Percentiles rank a stretch among this genome's conserved stretches.
phyloP scores from a whole-genome alignment of 1,284 basidiomycete genomes.

The Trametes polyzona region DNA sequence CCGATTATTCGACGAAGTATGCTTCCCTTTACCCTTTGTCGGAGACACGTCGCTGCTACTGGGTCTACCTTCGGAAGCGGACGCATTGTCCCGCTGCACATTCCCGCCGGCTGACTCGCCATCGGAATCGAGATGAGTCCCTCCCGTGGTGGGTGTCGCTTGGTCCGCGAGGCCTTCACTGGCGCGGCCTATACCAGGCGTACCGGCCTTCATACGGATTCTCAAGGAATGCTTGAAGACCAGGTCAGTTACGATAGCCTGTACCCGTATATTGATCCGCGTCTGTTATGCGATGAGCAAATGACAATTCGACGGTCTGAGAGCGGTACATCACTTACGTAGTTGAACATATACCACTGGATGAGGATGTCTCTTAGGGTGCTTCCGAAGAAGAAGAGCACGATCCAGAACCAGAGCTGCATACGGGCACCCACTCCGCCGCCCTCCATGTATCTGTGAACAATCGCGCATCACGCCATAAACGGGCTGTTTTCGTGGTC shows the following conservation, averaged over 20 bases:
- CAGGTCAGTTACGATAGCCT: constrained; percentile 59
- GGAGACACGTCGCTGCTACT: too few relatives aligned
- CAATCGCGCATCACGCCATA: too few relatives aligned
- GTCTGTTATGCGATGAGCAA: constrained; percentile 24
- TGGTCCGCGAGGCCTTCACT: not conserved
- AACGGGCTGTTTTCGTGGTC: too few relatives aligned
- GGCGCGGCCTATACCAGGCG: too few relatives aligned
- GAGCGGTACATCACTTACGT: constrained; percentile 11
- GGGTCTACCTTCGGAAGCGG: too few relatives aligned
- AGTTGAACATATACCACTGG: constrained; percentile 45
- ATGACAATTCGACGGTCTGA: not conserved
- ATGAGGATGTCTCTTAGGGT: constrained; percentile 42
- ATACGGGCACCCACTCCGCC: constrained; percentile 38
- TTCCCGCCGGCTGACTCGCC: constrained; percentile 9
- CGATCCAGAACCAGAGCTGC: constrained; percentile 65
- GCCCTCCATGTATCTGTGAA: constrained; percentile 46
- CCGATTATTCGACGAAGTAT: constrained; percentile 1
- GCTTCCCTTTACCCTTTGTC: constrained; percentile 28
- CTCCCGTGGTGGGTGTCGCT: constrained; percentile 5
- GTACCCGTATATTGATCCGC: constrained; percentile 43
- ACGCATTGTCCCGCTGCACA: not conserved
- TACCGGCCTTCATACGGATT: constrained; percentile 51
- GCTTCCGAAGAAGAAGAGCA: constrained; percentile 63
- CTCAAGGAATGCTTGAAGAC: constrained; percentile 61
- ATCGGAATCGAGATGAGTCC: constrained; percentile 16